These are phyloP conservation scores for Ustilago loliicola DNA, from an alignment of 1,284 basidiomycete species.

Conservation along the genomic window DNA sequence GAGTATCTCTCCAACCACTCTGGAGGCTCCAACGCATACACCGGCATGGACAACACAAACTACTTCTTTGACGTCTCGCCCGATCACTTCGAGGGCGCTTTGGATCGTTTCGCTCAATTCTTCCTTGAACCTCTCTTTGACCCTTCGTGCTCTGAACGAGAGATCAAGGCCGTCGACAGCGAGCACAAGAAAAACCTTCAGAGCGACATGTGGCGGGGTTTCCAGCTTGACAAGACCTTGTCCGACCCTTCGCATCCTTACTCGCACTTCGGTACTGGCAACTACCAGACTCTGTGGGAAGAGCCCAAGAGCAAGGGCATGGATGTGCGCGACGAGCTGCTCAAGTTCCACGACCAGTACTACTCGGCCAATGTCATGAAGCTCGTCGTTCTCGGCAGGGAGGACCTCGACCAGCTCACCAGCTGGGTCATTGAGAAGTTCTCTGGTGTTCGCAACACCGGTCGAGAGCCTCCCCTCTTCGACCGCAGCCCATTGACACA, in stretches of 20 bases:
- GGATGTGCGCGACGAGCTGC: slow-evolving; percentile 88
- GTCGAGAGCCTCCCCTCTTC: slow-evolving; percentile 77
- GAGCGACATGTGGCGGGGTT: slow-evolving; percentile 94
- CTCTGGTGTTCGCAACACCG: slow-evolving; percentile 81
- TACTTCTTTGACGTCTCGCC: slow-evolving; percentile 93
- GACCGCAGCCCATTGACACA: slow-evolving; percentile 77
- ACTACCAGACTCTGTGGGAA: slow-evolving; percentile 84
- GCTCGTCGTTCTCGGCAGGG: slow-evolving; percentile 89
- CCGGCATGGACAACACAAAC: slow-evolving; percentile 92
- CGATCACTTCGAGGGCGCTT: slow-evolving; percentile 83
- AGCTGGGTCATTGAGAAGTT: slow-evolving; percentile 81
- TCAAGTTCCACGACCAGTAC: slow-evolving; percentile 94
- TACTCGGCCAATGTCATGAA: slow-evolving; percentile 97
- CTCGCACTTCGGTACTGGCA: slow-evolving; percentile 94
- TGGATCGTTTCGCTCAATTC: slow-evolving; percentile 92
- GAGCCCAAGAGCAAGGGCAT: slow-evolving; percentile 76
- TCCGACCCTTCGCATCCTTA: slow-evolving; percentile 83
- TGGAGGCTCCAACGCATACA: slow-evolving; percentile 93
- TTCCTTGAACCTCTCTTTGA: slow-evolving; percentile 94
- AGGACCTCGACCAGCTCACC: slow-evolving; percentile 84
- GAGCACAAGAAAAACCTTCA: slow-evolving; percentile 99
- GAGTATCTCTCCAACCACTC: slow-evolving; percentile 91
- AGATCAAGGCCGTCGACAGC: slow-evolving; percentile 96
- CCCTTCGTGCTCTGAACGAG: slow-evolving; percentile 89
- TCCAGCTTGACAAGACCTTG: slow-evolving; percentile 93